Base-by-base conservation (phyloP, 768 basidiomycete genomes). In the Lactarius psammicola region DNA sequence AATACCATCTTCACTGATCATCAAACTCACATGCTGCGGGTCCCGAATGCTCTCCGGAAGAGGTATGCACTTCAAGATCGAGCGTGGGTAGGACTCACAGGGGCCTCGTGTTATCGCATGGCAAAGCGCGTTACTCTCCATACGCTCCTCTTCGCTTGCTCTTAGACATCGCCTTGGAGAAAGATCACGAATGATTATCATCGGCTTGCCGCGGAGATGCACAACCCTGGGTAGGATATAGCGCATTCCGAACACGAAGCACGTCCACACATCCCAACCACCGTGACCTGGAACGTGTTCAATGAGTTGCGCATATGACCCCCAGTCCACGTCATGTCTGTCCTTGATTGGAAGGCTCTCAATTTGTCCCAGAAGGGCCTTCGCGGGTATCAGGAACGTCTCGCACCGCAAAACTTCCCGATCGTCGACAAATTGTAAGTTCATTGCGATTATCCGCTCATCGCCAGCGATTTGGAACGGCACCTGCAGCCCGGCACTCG, bases 401-500 rank as follows among this genome's bases (percentile, higher is more conserved):
- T 66, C 13, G 59, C 28, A 20, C 34, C 3, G n/a, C 23, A 33
- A 10, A 26, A 2, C 4, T 15, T 23, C 26, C 17, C 17, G 38
- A 44, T 17, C 1, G 34, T 26, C 2, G 34, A 18, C 6, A 33
- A 8, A 20, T 36, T 28, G 33, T 18, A 59, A 20, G 38, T 56
- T 62, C 44, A 65, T 28, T 3, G 44, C 61, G 46, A 70, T 46
- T 38, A 59, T 40, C 20, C 58, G 63, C 20, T 70, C 63, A 18
- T 66, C 42, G 20, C 60, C 4, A 18, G 64, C 36, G 30, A 44
- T 58, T 42, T 59, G 58, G 51, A 70, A 70, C 17, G 69, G 78
- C 77, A 83, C 58, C 31, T 56, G 58, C 66, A 63, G 26, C 20
- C 38, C 11, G 30, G 51, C 31, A 36, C n/a, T 42, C 18, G 65